Evolutionary conservation across 1,284 basidiomycete species (phyloP).

Genomic region (Salmacisia buchloeana): DNA sequence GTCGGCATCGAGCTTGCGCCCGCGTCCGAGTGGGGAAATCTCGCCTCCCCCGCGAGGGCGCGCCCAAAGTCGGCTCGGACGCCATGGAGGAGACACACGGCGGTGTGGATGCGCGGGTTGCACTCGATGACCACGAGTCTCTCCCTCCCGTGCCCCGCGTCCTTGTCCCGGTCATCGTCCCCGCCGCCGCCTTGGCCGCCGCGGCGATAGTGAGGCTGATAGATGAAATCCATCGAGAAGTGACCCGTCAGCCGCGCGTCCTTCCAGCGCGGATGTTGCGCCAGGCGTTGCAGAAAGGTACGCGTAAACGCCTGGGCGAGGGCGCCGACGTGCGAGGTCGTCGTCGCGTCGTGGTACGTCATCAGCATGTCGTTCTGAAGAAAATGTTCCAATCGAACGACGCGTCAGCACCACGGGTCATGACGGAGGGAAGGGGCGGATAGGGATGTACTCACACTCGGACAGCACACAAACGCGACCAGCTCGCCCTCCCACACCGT

Average conservation of each 20-base stretch:
- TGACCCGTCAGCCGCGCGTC: conserved; percentile 49
- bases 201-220: too few relatives aligned
- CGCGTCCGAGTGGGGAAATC: conserved; percentile 20
- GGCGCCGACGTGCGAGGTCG: conserved; percentile 42
- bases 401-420: neutral
- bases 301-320: conserved; percentile 51
- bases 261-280: conserved; percentile 31
- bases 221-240: conserved; percentile 54
- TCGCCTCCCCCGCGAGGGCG: conserved; percentile 5
- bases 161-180: too few relatives aligned
- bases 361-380: conserved; percentile 53
- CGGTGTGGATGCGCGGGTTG: conserved; percentile 54
- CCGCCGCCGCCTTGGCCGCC: too few relatives aligned
- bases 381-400: neutral
- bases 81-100: conserved; percentile 50
- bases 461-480: conserved; percentile 54
- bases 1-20: conserved; percentile 16
- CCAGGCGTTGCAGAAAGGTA: conserved; percentile 45
- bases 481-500: conserved; percentile 52
- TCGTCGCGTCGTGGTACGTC: conserved; percentile 52
- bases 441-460: conserved; percentile 28
- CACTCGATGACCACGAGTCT: conserved; percentile 53
- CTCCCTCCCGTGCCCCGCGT: too few relatives aligned
- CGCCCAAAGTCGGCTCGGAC: conserved; percentile 17
- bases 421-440: neutral